Evolutionary conservation across 768 basidiomycete species (phyloP).

Genomic region (Exsudoporus frostii): DNA sequence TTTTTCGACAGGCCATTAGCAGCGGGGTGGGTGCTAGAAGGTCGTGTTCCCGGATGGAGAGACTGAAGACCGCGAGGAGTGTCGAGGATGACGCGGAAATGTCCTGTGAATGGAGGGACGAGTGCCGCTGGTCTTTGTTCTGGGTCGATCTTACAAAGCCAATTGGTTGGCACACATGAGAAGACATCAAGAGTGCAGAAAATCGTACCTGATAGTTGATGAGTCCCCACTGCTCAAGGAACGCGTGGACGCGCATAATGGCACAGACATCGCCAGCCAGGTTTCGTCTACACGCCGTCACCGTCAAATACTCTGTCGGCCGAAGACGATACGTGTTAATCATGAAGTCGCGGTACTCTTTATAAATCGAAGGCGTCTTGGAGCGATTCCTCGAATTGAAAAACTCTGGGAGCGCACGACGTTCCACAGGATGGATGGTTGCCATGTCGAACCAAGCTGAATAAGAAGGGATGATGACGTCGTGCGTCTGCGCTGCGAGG

Average conservation of each 20-base stretch:
- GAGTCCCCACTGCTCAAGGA: conserved; percentile 98
- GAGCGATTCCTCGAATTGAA: conserved; percentile 93
- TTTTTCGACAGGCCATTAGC: conserved; percentile 49
- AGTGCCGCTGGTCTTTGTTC: conserved; percentile 92
- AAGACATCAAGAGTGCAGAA: neutral
- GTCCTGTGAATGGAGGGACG: conserved; percentile 96
- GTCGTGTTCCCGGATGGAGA: conserved; percentile 77
- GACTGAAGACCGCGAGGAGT: conserved; percentile 95
- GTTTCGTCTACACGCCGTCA: conserved; percentile 95
- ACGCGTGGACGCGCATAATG: conserved; percentile 98
- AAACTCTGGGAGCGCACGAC: conserved; percentile 92
- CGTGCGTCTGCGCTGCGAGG: conserved; percentile 95
- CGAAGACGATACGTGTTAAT: conserved; percentile 95
- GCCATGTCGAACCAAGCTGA: conserved; percentile 98
- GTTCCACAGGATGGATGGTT: conserved; percentile 88
- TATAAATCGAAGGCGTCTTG: conserved; percentile 96
- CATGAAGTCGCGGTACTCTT: conserved; percentile 99
- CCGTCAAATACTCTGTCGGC: conserved; percentile 93
- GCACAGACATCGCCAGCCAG: conserved; percentile 97
- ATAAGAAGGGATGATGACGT: conserved; percentile 95
- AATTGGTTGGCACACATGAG: conserved; percentile 1
- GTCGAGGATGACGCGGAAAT: conserved; percentile 96
- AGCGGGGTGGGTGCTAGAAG: conserved; percentile 41
- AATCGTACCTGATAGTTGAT: conserved; percentile 92
- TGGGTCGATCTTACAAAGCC: conserved; percentile 80